Evolutionary conservation across 495 filamentous ascomycete species (phyloP).

Genomic region (Xylaria venustula): DNA sequence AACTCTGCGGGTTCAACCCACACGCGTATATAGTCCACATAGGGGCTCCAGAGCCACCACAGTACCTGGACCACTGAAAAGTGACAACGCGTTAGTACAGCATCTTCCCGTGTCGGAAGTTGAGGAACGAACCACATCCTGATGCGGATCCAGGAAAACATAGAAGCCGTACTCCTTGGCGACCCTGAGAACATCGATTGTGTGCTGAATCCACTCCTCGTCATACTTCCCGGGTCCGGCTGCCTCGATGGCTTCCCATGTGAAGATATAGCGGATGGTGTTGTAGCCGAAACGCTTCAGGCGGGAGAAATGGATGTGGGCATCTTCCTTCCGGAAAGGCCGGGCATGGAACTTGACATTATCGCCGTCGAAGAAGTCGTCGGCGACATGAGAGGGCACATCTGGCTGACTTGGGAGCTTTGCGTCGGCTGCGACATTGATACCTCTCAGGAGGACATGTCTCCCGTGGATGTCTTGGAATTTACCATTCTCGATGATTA

Average conservation of each 20-base stretch:
- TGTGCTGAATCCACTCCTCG: slow-evolving; percentile 88
- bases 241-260: slow-evolving; percentile 98
- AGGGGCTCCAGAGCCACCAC: slow-evolving; percentile 91
- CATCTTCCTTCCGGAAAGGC: slow-evolving; percentile 80
- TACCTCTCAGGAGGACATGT: slow-evolving; percentile 58
- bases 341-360: slow-evolving; percentile 84
- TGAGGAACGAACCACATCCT: slow-evolving; percentile 72
- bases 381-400: slow-evolving; percentile 71
- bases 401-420: slow-evolving; percentile 73
- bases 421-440: slow-evolving; percentile 64
- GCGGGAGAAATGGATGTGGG: slow-evolving; percentile 82
- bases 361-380: slow-evolving; percentile 90
- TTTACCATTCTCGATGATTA: slow-evolving; percentile 77
- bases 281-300: slow-evolving; percentile 90
- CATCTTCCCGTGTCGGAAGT: background rate
- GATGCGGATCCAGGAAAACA: slow-evolving; percentile 96
- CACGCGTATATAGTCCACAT: slow-evolving; percentile 98
- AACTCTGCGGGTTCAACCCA: slow-evolving; percentile 80
- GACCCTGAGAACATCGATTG: slow-evolving; percentile 75
- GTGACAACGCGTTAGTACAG: slow-evolving; percentile 19
- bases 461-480: slow-evolving; percentile 66
- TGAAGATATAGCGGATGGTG: slow-evolving; percentile 93
- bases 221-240: slow-evolving; percentile 93
- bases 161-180: slow-evolving; percentile 92
- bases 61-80: slow-evolving; percentile 83